Conservation (phyloP, 768 basidiomycete species). For the Mycena vulgaris region DNA sequence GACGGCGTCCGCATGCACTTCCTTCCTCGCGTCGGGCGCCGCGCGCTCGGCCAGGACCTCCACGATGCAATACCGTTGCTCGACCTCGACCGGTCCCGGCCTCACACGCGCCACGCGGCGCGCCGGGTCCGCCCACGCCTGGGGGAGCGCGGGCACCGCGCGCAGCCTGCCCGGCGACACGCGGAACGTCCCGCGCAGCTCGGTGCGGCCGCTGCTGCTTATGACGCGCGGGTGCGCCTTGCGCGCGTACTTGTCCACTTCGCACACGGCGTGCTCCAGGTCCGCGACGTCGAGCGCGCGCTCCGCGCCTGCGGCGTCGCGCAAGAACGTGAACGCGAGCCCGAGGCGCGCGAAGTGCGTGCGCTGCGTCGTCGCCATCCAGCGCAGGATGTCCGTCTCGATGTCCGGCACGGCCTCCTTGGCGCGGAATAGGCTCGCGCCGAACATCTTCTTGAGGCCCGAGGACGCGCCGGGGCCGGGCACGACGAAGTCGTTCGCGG, state of each 20-base stretch:
- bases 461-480: constrained; percentile 77
- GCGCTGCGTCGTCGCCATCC: constrained; percentile 72
- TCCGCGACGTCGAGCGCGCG: constrained; percentile 77
- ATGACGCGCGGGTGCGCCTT: constrained; percentile 64
- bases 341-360: constrained; percentile 75
- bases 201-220: constrained; percentile 53
- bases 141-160: constrained; percentile 57
- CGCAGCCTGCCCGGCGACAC: constrained; percentile 45
- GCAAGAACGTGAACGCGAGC: constrained; percentile 66
- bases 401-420: constrained; percentile 50
- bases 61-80: constrained; percentile 62
- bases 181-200: constrained; percentile 57
- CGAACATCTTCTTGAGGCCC: constrained; percentile 81
- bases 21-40: constrained; percentile 38
- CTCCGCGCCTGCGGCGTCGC: constrained; percentile 50
- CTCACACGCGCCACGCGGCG: constrained; percentile 61
- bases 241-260: constrained; percentile 84
- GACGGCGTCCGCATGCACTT: constrained; percentile 40
- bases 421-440: constrained; percentile 52
- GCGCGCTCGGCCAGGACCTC: constrained; percentile 56
- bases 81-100: constrained; percentile 51
- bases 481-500: constrained; percentile 78
- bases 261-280: constrained; percentile 85
- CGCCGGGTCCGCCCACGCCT: constrained; percentile 69
- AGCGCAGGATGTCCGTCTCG: constrained; percentile 74